phyloP scores from a whole-genome alignment of 441 rosid species.

The Adansonia madagascariensis region DNA sequence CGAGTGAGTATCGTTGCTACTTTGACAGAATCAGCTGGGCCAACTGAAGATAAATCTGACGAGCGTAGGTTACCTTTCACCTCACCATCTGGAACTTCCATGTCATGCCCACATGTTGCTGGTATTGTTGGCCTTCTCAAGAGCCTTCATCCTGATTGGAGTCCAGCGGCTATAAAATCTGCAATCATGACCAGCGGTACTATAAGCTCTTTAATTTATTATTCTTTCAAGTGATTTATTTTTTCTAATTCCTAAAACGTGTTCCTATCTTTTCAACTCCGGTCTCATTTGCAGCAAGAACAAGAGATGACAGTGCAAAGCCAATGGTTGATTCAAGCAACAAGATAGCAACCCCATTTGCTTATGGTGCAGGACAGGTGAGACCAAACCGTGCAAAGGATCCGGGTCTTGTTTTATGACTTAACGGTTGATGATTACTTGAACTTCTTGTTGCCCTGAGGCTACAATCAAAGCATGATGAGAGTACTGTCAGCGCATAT shows the following conservation, averaged over 20 bases:
- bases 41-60: slow-evolving; percentile 27
- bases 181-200: slow-evolving; percentile 64
- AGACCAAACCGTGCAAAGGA: slow-evolving; percentile 52
- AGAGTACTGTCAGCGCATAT: slow-evolving; percentile 33
- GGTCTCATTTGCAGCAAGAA: slow-evolving; percentile 38
- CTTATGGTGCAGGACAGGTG: slow-evolving; percentile 69
- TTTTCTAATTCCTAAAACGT: not conserved
- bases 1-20: slow-evolving; percentile 62
- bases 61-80: slow-evolving; percentile 41
- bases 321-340: slow-evolving; percentile 39
- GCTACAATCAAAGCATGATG: slow-evolving; percentile 42
- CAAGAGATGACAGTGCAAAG: slow-evolving; percentile 28
- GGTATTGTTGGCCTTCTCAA: slow-evolving; percentile 62
- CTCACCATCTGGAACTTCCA: slow-evolving; percentile 54
- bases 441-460: slow-evolving; percentile 56
- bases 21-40: slow-evolving; percentile 34
- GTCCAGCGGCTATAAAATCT: slow-evolving; percentile 56
- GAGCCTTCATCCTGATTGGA: slow-evolving; percentile 55
- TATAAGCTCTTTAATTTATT: not conserved
- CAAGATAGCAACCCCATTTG: slow-evolving; percentile 52
- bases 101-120: slow-evolving; percentile 66
- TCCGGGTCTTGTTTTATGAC: slow-evolving; percentile 72
- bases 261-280: not conserved
- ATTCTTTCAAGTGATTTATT: not conserved
- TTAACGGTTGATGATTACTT: slow-evolving; percentile 43